Base-by-base conservation (phyloP, 139 green algal species). In the Deuterostichococcus epilithicus region DNA sequence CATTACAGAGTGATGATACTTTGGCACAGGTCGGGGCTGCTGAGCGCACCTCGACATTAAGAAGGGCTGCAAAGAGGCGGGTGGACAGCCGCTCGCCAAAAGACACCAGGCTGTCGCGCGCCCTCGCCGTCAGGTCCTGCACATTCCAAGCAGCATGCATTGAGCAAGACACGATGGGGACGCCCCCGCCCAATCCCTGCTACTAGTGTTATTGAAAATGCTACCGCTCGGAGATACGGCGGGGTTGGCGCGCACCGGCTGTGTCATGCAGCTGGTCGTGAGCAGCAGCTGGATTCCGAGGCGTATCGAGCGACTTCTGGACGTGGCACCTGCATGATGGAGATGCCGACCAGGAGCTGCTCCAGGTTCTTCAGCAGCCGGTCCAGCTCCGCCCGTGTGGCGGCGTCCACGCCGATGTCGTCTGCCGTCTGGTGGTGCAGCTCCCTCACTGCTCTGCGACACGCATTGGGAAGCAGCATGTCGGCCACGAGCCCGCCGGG, bases 11-110 rank as follows among this genome's bases (percentile, higher is more conserved):
- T n/a, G n/a, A n/a, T n/a, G n/a, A n/a, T n/a, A n/a, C n/a, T n/a
- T 20, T 47, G 1, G 30, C 8, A 10, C 1, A 42, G 68, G 30
- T 47, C 13, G 0, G 20, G 5, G 1, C 25, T 66, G 37, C n/a
- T 75, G 38, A 28, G 13, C 76, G 34, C 68, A 81, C 76, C 77
- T 81, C 35, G 20, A 30, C 32, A 8, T 65, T 74, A 26, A 97
- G 81, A 79, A 92, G 95, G 0, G 82, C 85, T 26, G 95, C 91
- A 86, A 99, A 99, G 65, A 99, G 88, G 77, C 96, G 88, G 0
- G 94, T 98, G 36, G 90, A 94, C 75, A 99, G 87, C 63, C 96
- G 91, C 90, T 99, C 96, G 34, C 96, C 96, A 80, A 98, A 99
- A 2, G 93, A 98, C 36, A 99, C 96, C 30, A 99, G 80, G 72